Base-by-base conservation (phyloP, 495 filamentous ascomycete genomes). In the Amorphotheca resinae region DNA sequence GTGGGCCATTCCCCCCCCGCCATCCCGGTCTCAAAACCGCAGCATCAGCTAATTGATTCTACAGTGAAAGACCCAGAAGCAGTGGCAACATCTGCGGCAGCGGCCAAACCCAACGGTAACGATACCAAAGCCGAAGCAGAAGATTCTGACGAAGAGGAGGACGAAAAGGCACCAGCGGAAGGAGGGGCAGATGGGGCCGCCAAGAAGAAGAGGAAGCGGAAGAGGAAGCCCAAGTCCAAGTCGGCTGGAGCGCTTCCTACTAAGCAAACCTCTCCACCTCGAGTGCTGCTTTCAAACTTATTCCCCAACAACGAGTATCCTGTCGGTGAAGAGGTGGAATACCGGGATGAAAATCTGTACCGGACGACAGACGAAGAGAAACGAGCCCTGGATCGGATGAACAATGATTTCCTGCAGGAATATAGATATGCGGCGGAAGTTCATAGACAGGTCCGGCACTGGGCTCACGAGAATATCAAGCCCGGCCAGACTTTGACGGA, bases 281-380 rank as follows among this genome's bases (percentile, higher is more conserved):
- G 83, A 25, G 79, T 93, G 16, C 68, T 77, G 44, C 65, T 93
- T 21, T 76, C 81, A 41, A 73, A 77, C 48, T 72, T 94, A 20
- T 93, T 87, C 65, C 79, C 79, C 39, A 76, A 76, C 57, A 67
- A 73, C 51, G 67, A 66, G 51, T 94, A 84, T 59, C 84, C 84
- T 45, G 72, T 77, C 55, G 87, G 87, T 45, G 75, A 93, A 61
- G 83, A 89, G 59, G 76, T 79, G 54, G 84, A 88, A 49, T 79
- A 79, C 42, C 60, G 67, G 47, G 70, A 85, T 53, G 84, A 89
- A 46, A 93, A 91, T 58, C 59, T 71, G 33, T 82, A 79, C 56
- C 83, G 87, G 41, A 91, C 80, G 20, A 93, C 87, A 21, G 76
- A 70, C 57, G 85, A 91, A 63, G 87, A 94, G 67, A 84, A 88